Conservation (phyloP, 805 yeast genomes). For the Tetrapisispora pingtungensis region DNA sequence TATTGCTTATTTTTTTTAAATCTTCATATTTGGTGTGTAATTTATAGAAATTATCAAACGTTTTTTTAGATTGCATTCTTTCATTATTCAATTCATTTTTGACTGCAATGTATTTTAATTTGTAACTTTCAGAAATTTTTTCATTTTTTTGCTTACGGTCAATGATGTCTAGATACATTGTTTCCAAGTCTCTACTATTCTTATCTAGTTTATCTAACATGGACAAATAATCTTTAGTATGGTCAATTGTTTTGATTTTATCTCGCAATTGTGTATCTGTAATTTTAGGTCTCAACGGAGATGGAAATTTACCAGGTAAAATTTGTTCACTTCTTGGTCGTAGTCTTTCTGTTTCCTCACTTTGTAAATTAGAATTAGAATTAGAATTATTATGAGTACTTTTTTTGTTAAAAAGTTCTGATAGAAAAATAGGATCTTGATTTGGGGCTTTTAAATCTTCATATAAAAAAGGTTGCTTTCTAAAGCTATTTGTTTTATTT, state of each 20-base stretch:
- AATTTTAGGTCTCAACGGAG: conserved; percentile 11
- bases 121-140: conserved; percentile 9
- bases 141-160: conserved; percentile 5
- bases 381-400: no score
- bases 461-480: neutral
- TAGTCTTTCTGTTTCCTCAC: no score
- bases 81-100: conserved; percentile 27
- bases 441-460: conserved; percentile 11
- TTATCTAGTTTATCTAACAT: conserved; percentile 19
- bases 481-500: conserved; percentile 7
- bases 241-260: neutral
- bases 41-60: conserved; percentile 29
- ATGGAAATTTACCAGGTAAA: conserved; percentile 28
- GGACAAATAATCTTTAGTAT: conserved; percentile 10
- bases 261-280: no score
- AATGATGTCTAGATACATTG: conserved; percentile 8
- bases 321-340: neutral
- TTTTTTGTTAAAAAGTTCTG: conserved; percentile 13
- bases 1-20: conserved; percentile 10
- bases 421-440: conserved; percentile 18
- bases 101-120: conserved; percentile 20
- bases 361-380: no score
- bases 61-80: conserved; percentile 26
- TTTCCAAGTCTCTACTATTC: conserved; percentile 16
- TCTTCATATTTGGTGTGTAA: conserved; percentile 27